Evolutionary conservation across 2,329 filamentous ascomycete genomes (phyloP).

Genomic region (Fusarium acutatum): DNA sequence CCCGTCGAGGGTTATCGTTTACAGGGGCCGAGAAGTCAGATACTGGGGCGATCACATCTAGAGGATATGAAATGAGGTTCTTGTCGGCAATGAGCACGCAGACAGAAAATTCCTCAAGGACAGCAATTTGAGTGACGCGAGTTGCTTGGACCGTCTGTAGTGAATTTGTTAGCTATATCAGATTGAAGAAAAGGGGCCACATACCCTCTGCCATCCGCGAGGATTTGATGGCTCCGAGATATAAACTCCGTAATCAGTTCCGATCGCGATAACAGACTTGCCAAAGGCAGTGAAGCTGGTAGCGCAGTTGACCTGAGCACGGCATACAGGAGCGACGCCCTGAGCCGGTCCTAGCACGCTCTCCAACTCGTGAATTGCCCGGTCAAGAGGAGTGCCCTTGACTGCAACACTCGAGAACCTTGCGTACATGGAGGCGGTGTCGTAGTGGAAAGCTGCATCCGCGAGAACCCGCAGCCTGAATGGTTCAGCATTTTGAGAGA

Average conservation of each 20-base stretch:
- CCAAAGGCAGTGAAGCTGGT: slow-evolving; percentile 87
- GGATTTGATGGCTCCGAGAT: slow-evolving; percentile 89
- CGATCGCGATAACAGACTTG: slow-evolving; percentile 89
- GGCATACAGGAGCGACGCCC: slow-evolving; percentile 80
- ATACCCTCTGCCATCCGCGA: slow-evolving; percentile 87
- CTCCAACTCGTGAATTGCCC: slow-evolving; percentile 90
- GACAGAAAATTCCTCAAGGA: slow-evolving; percentile 94
- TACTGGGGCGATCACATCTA: slow-evolving; percentile 80
- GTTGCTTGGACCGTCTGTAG: slow-evolving; percentile 75
- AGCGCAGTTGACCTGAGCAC: slow-evolving; percentile 90
- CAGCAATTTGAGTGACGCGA: slow-evolving; percentile 89
- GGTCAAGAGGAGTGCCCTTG: slow-evolving; percentile 88
- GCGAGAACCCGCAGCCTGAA: slow-evolving; percentile 93
- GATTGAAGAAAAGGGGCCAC: slow-evolving; percentile 42
- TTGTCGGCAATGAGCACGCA: slow-evolving; percentile 93
- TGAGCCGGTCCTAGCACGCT: slow-evolving; percentile 75
- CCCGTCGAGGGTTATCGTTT: slow-evolving; percentile 78
- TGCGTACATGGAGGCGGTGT: slow-evolving; percentile 66
- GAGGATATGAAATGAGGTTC: slow-evolving; percentile 89
- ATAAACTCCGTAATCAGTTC: slow-evolving; percentile 93
- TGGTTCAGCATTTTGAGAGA: slow-evolving; percentile 93
- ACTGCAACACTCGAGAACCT: slow-evolving; percentile 77
- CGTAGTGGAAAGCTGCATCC: slow-evolving; percentile 89
- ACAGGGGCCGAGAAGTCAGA: slow-evolving; percentile 68
- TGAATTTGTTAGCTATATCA: slow-evolving; percentile 25